These are phyloP conservation scores for Tylopilus plumbeoviolaceoides DNA, from an alignment of 768 basidiomycete genomes.

Conservation along the genomic window DNA sequence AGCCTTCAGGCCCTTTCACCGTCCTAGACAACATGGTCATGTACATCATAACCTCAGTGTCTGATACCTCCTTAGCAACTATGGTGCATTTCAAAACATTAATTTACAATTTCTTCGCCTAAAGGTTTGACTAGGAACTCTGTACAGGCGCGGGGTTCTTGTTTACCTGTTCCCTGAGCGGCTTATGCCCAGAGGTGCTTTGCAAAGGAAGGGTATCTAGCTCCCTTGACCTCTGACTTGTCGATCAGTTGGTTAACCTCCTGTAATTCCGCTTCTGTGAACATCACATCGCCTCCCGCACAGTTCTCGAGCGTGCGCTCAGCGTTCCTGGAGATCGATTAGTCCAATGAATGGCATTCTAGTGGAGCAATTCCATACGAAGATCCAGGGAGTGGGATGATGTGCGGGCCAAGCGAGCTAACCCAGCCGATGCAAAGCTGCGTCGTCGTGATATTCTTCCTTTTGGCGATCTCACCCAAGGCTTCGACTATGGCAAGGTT, in stretches of 20 bases:
- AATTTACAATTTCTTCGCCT: neutral
- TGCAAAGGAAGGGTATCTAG: slow-evolving; percentile 31
- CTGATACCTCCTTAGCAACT: neutral
- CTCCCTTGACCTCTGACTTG: slow-evolving; percentile 35
- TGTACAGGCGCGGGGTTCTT: neutral
- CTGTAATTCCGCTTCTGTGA: slow-evolving; percentile 38
- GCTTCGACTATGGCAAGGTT: slow-evolving; percentile 42
- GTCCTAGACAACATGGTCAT: neutral
- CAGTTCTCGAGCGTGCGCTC: slow-evolving; percentile 45
- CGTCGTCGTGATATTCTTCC: slow-evolving; percentile 39
- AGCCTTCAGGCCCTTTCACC: neutral
- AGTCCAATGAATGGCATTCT: neutral
- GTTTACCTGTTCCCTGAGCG: neutral
- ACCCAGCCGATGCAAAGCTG: slow-evolving; percentile 46
- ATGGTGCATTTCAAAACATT: neutral
- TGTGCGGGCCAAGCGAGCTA: slow-evolving; percentile 34
- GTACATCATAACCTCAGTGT: slow-evolving; percentile 8
- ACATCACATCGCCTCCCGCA: slow-evolving; percentile 38
- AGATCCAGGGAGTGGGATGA: slow-evolving; percentile 50
- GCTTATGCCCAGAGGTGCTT: slow-evolving; percentile 33
- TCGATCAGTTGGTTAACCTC: slow-evolving; percentile 38
- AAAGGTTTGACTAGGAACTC: neutral
- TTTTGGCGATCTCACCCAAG: slow-evolving; percentile 38
- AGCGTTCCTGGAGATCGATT: slow-evolving; percentile 21
- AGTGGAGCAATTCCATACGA: slow-evolving; percentile 27